Percentiles rank a stretch among this genome's conserved stretches.
Conservation (phyloP, 306 rosid genomes). For the Cicer cuneatum region DNA sequence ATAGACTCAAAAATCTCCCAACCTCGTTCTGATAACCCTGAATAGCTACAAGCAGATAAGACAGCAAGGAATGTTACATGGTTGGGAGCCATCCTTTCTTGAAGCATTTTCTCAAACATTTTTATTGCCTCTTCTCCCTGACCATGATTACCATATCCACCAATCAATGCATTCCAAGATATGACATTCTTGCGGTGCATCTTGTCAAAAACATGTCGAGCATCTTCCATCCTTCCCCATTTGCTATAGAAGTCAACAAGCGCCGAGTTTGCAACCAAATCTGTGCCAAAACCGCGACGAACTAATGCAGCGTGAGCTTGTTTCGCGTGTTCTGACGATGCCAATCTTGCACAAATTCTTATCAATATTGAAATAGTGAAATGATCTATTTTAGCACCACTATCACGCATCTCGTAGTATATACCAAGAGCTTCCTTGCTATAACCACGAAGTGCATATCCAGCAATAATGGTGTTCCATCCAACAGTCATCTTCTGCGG, state of each 20-base stretch:
- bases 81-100: conserved; percentile 68
- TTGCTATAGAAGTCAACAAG: conserved; percentile 91
- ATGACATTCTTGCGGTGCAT: conserved; percentile 71
- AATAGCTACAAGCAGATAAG: conserved; percentile 82
- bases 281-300: conserved; percentile 79
- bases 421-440: conserved; percentile 80
- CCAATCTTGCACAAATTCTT: conserved; percentile 82
- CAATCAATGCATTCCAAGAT: conserved; percentile 91
- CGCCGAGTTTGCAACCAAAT: conserved; percentile 76
- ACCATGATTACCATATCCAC: conserved; percentile 87
- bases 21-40: conserved; percentile 75
- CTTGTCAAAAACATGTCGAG: conserved; percentile 73
- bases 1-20: conserved; percentile 80
- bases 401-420: conserved; percentile 70
- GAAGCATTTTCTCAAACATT: conserved; percentile 80
- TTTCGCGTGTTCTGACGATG: conserved; percentile 76
- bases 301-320: conserved; percentile 88
- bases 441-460: conserved; percentile 82
- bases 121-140: conserved; percentile 74
- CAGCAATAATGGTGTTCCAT: conserved; percentile 90
- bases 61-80: conserved; percentile 88
- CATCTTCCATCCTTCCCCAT: conserved; percentile 91
- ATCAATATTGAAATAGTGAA: conserved; percentile 78
- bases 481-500: conserved; percentile 76
- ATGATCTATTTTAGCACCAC: conserved; percentile 72